A percentile compares a stretch with the other conserved stretches of the same genome.
Conservation (phyloP, 306 rosid species). For the Luffa aegyptiaca region DNA sequence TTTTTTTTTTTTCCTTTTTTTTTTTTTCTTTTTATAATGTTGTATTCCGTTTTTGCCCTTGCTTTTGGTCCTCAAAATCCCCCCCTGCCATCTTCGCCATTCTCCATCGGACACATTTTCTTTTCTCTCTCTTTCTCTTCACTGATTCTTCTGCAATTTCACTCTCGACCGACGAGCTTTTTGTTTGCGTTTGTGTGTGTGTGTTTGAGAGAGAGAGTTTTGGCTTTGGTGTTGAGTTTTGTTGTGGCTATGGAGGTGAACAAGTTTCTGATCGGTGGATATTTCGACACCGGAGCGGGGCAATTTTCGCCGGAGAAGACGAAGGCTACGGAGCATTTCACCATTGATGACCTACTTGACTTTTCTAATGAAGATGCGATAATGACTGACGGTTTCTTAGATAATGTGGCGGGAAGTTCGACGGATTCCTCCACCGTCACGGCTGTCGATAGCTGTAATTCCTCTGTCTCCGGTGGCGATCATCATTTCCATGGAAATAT, state of each 20-base stretch:
- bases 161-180: neutral
- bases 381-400: constrained; percentile 52
- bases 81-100: constrained; percentile 32
- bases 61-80: constrained; percentile 75
- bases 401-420: constrained; percentile 55
- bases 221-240: neutral
- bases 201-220: neutral
- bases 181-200: neutral
- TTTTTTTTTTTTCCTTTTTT: neutral
- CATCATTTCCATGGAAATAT: constrained; percentile 33
- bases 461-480: constrained; percentile 49
- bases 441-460: constrained; percentile 66
- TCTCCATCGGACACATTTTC: constrained; percentile 12
- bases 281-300: constrained; percentile 38
- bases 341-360: constrained; percentile 78
- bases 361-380: constrained; percentile 73
- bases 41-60: constrained; percentile 42
- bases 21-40: neutral
- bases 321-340: constrained; percentile 52
- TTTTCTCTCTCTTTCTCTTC: constrained; percentile 12
- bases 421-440: constrained; percentile 56
- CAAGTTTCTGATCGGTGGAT: constrained; percentile 53
- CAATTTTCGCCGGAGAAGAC: constrained; percentile 41
- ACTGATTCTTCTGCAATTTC: constrained; percentile 5
- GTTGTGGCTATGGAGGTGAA: constrained; percentile 47